Base-by-base conservation (phyloP, 2,329 filamentous ascomycete species). In the Stachybotrys elegans region DNA sequence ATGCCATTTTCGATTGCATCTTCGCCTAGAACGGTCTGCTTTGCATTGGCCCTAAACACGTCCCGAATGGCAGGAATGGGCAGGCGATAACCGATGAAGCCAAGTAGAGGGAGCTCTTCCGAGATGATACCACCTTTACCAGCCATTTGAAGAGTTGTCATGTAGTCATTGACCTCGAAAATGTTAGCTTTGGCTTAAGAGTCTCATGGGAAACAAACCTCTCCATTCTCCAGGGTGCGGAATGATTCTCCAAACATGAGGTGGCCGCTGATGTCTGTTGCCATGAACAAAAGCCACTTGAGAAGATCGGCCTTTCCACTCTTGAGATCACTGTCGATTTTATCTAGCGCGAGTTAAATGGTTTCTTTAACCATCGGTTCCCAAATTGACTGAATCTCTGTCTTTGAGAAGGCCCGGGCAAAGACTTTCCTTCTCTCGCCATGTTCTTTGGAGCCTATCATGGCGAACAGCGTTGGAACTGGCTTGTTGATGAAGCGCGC, bases 221-320 rank as follows among this genome's bases (percentile, higher is more conserved):
- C 11, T 16, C 38, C 38, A 7, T 13, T 40, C 16, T 40, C 38
- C 12, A 40, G 20, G 6, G 23, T 40, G 6, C 38, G 8, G n/a
- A 40, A 40, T 17, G 38, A 40, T 14, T 40, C 38, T 29, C 38
- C 38, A 17, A 40, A 40, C 38, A 40, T 40, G 14, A 40, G 22
- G n/a, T 40, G 38, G 6, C 11, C 22, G 22, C 38, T 40, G 4
- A 40, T 19, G 16, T 40, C 38, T 5, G 38, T 29, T n/a, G 38
- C 38, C 38, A 40, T 40, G 38, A 16, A 25, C 12, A 40, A 23
- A 22, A 22, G 29, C 38, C 38, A 40, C 8, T 40, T 40, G 21
- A 40, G 22, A 40, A 40, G 8, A 29, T 27, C 17, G 12, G 23
- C 38, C 14, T 40, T 29, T 13, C 38, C 38, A 9, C 22, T 3